These are phyloP conservation scores for Zalaria sp. DNA, from an alignment of 2,329 filamentous ascomycete genomes.

Conservation along the genomic window DNA sequence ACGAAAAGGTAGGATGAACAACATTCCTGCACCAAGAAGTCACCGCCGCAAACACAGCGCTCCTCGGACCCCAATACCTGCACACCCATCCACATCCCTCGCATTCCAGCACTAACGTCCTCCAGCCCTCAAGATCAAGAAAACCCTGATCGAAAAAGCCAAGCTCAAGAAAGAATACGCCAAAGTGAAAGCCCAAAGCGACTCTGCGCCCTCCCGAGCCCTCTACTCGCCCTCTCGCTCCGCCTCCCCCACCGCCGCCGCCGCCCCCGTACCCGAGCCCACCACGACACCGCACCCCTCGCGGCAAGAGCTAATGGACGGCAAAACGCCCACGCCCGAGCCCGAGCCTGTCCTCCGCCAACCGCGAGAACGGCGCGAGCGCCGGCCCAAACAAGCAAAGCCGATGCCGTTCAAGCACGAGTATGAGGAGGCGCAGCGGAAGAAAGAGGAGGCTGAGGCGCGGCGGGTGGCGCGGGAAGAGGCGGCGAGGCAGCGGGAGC, in stretches of 20 bases:
- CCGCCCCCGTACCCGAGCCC: constrained; percentile 12
- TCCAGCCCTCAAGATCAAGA: constrained; percentile 75
- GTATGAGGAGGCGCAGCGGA: constrained; percentile 32
- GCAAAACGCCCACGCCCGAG: constrained; percentile 11
- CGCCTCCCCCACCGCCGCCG: constrained; percentile 12
- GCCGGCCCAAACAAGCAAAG: constrained; percentile 25
- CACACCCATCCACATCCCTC: too few species aligned
- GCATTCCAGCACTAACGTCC: neutral
- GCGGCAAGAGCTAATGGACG: constrained; percentile 16
- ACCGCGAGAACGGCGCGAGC: constrained; percentile 12
- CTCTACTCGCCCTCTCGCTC: constrained; percentile 12
- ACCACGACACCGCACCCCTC: constrained; percentile 33
- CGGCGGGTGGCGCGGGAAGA: constrained; percentile 46
- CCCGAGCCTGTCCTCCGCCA: constrained; percentile 1
- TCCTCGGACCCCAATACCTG: too few species aligned
- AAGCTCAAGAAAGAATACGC: constrained; percentile 88
- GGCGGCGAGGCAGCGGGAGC: constrained; percentile 43
- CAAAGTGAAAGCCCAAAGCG: constrained; percentile 57
- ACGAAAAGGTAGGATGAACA: too few species aligned
- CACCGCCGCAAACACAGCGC: neutral
- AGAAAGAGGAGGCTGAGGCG: constrained; percentile 49
- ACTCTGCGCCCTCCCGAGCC: constrained; percentile 12
- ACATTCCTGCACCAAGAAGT: too few species aligned
- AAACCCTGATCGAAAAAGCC: constrained; percentile 76
- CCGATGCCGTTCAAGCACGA: constrained; percentile 29